Conservation (phyloP, 2,329 filamentous ascomycete genomes). For the Aspergillus proliferans region DNA sequence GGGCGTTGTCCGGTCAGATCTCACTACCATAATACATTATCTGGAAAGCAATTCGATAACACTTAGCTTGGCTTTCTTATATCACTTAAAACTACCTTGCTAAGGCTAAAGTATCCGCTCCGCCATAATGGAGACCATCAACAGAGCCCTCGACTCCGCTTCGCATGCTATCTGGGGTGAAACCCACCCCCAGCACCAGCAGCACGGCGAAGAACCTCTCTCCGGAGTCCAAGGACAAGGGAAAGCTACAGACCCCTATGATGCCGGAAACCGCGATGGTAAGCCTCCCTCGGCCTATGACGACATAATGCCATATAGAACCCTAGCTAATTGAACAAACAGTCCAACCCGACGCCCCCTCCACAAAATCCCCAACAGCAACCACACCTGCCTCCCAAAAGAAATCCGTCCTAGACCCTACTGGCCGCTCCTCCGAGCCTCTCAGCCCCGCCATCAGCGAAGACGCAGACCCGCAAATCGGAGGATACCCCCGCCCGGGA, state of each 20-base stretch:
- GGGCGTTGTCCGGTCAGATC: too few relatives aligned
- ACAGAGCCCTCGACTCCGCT: conserved; percentile 45
- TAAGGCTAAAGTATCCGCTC: background rate
- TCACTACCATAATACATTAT: too few relatives aligned
- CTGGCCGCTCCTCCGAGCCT: background rate
- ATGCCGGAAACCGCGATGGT: conserved; percentile 68
- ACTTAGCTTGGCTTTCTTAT: background rate
- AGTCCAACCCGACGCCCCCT: conserved; percentile 25
- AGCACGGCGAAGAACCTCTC: conserved; percentile 58
- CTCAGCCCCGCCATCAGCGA: background rate
- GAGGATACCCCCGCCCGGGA: background rate
- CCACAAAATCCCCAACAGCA: conserved; percentile 11
- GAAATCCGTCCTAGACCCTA: background rate
- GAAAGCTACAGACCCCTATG: conserved; percentile 64
- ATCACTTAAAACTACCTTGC: background rate
- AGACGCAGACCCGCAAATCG: background rate
- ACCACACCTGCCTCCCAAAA: background rate
- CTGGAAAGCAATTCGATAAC: background rate
- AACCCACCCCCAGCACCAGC: conserved; percentile 14
- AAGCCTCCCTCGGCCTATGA: conserved; percentile 13
- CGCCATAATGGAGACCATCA: conserved; percentile 58
- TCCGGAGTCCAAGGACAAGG: conserved; percentile 65
- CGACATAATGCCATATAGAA: background rate
- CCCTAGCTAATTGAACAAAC: background rate
- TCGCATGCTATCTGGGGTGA: conserved; percentile 48